These are phyloP conservation scores for Leccinum longicurvipes DNA, from an alignment of 768 basidiomycete genomes.

Conservation along the genomic window DNA sequence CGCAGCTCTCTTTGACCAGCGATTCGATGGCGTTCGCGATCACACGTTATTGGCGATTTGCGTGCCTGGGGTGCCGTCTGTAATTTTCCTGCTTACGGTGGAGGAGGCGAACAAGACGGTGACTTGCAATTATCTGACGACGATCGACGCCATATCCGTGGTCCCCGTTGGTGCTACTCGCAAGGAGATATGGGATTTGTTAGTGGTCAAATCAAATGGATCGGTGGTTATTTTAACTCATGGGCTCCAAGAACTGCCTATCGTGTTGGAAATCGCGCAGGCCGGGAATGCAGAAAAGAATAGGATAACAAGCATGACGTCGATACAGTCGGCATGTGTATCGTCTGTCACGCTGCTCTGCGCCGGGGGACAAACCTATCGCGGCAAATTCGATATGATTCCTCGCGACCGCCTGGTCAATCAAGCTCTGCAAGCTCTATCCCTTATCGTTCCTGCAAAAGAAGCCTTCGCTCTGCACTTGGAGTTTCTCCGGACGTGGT, in stretches of 20 bases:
- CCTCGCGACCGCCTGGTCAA: slow-evolving; percentile 54
- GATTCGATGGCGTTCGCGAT: slow-evolving; percentile 52
- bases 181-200: slow-evolving; percentile 59
- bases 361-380: slow-evolving; percentile 44
- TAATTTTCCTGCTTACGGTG: slow-evolving; percentile 49
- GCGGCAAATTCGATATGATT: slow-evolving; percentile 51
- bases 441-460: slow-evolving; percentile 56
- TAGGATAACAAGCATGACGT: slow-evolving; percentile 34
- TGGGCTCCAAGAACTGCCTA: slow-evolving; percentile 45
- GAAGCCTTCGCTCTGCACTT: slow-evolving; percentile 54
- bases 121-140: slow-evolving; percentile 36
- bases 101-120: slow-evolving; percentile 39
- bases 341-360: slow-evolving; percentile 55
- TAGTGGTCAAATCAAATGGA: slow-evolving; percentile 59
- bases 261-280: slow-evolving; percentile 28
- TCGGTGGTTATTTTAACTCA: slow-evolving; percentile 59
- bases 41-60: slow-evolving; percentile 56
- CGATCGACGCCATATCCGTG: slow-evolving; percentile 48
- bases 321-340: slow-evolving; percentile 46
- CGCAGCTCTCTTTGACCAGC: slow-evolving; percentile 60
- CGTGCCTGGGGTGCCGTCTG: slow-evolving; percentile 42
- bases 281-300: slow-evolving; percentile 2
- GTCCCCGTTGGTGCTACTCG: slow-evolving; percentile 64
- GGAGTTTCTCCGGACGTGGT: slow-evolving; percentile 59
- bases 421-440: slow-evolving; percentile 59